These are phyloP conservation scores for Solanum clarkiae DNA, from an alignment of 257 asterid species.

Conservation along the genomic window DNA sequence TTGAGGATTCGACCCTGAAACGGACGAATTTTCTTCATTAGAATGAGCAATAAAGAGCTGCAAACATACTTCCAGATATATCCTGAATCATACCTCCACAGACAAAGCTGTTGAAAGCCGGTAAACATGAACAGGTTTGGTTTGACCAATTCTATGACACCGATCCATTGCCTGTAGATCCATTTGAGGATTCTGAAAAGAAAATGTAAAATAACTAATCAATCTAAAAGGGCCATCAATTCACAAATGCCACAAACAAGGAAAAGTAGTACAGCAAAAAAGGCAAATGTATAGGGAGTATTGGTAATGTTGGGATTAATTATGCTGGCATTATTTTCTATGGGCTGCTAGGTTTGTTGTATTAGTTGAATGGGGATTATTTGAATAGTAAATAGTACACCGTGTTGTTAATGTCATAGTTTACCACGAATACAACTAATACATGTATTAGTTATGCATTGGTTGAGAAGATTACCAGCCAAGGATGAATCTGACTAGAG, in stretches of 20 bases:
- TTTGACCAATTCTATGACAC: slow-evolving; percentile 97
- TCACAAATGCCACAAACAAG: neutral
- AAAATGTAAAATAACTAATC: neutral
- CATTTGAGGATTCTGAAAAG: slow-evolving; percentile 90
- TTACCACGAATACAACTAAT: neutral
- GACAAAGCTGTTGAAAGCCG: slow-evolving; percentile 91
- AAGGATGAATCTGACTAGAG: neutral
- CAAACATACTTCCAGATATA: neutral
- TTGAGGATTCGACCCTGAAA: slow-evolving; percentile 83
- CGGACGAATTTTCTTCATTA: neutral
- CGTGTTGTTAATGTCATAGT: neutral
- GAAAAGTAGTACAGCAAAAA: neutral
- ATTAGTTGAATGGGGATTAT: neutral
- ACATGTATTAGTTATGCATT: neutral
- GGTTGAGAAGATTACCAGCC: neutral
- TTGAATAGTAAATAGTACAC: neutral
- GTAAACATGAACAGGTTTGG: slow-evolving; percentile 98
- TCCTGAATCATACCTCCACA: slow-evolving; percentile 52
- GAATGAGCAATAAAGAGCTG: neutral
- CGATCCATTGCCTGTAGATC: slow-evolving; percentile 99
- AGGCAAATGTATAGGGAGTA: neutral
- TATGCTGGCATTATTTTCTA: neutral
- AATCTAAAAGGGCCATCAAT: neutral
- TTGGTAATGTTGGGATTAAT: neutral
- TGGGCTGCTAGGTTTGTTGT: neutral